phyloP scores from a whole-genome alignment of 2,329 filamentous ascomycete species.

The Raffaelea deltoideospora region DNA sequence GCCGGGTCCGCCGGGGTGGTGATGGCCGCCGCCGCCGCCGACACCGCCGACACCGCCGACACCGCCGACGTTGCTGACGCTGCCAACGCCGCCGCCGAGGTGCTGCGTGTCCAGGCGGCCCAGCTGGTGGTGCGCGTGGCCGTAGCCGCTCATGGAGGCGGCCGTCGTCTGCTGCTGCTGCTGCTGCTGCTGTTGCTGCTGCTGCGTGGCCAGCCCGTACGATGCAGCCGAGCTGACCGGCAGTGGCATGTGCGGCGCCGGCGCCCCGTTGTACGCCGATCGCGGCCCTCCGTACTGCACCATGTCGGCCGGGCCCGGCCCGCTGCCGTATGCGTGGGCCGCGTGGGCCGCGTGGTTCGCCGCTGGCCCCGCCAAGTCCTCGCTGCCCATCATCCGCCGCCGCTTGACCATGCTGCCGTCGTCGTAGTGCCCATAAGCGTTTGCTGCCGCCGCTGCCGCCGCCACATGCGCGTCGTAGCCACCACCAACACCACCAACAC shows the following conservation, averaged over 20 bases:
- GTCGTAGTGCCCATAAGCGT: constrained; percentile 5
- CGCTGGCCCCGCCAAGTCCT: constrained; percentile 4
- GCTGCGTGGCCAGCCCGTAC: constrained; percentile 4
- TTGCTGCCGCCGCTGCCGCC: background rate
- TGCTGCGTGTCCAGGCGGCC: constrained; percentile 8
- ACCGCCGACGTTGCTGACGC: no score
- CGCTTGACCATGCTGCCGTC: constrained; percentile 4
- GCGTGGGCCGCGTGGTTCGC: no score
- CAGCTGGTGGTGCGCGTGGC: constrained; percentile 2
- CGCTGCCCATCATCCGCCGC: constrained; percentile 4
- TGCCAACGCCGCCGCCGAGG: background rate
- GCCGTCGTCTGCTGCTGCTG: constrained; percentile 3
- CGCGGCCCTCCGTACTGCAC: background rate
- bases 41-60: no score
- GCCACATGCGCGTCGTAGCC: no score
- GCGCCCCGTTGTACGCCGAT: background rate
- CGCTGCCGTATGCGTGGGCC: no score
- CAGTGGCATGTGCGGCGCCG: constrained; percentile 1
- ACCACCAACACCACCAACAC: no score
- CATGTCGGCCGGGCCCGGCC: background rate
- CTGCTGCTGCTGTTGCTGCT: no score
- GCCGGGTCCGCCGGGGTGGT: background rate
- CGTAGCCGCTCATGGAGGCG: background rate
- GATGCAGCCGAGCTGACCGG: constrained; percentile 6
- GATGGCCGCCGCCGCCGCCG: no score